Evolutionary conservation across 2,329 filamentous ascomycete genomes (phyloP).

Genomic region (Xylariaceae sp.): DNA sequence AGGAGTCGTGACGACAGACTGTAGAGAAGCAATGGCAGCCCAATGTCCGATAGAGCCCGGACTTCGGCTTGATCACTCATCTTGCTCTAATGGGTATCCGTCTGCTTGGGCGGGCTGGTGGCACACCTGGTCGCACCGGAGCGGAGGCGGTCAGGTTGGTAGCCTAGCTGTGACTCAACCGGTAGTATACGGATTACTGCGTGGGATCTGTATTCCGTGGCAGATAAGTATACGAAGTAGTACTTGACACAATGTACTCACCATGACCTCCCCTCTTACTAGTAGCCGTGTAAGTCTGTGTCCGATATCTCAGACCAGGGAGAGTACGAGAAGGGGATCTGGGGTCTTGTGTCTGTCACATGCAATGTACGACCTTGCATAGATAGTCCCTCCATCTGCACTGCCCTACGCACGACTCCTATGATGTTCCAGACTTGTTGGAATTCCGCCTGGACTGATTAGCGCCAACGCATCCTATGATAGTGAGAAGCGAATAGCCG

Average conservation of each 20-base stretch:
- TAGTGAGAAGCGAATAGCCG: too few species aligned
- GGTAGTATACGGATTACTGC: too few species aligned
- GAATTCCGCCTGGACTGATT: too few species aligned
- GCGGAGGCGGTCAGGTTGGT: not conserved
- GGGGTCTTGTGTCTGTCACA: not conserved
- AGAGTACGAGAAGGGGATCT: not conserved
- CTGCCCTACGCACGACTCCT: too few species aligned
- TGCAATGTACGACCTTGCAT: not conserved
- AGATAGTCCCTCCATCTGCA: too few species aligned
- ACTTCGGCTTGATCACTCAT: conserved; percentile 16
- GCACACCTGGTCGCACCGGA: not conserved
- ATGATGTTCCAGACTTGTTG: too few species aligned
- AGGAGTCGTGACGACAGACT: not conserved
- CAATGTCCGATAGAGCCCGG: not conserved
- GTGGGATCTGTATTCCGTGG: too few species aligned
- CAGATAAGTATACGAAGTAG: not conserved
- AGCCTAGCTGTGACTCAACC: not conserved
- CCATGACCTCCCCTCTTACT: too few species aligned
- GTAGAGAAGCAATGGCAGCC: conserved; percentile 25
- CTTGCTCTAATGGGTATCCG: not conserved
- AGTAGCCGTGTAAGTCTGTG: too few species aligned
- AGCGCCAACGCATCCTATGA: too few species aligned
- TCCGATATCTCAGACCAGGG: too few species aligned
- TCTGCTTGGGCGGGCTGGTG: not conserved
- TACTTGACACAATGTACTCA: too few species aligned